A percentile compares a stretch with the other conserved stretches of the same genome.
phyloP scores from a whole-genome alignment of 768 basidiomycete species.

The Cytidiella melzeri region DNA sequence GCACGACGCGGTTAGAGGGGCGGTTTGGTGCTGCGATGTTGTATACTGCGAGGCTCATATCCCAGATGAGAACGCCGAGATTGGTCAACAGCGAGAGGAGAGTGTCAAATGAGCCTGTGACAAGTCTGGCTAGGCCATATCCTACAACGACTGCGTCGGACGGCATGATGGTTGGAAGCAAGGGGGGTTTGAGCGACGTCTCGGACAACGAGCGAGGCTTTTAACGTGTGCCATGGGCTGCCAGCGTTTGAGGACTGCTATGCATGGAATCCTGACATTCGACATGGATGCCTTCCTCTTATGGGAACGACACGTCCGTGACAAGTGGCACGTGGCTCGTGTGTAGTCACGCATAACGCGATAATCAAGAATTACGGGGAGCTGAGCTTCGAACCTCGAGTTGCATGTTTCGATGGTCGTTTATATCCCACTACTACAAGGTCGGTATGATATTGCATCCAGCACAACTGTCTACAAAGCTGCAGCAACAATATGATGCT shows the following conservation, averaged over 20 bases:
- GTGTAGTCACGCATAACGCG: background rate
- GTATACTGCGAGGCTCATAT: constrained; percentile 40
- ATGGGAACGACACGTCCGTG: background rate
- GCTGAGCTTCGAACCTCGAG: too few species aligned
- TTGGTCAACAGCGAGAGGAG: constrained; percentile 11
- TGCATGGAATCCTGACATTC: constrained; percentile 4
- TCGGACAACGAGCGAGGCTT: background rate
- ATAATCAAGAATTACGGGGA: too few species aligned
- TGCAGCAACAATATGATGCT: too few species aligned
- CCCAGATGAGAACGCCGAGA: constrained; percentile 39
- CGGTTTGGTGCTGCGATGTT: constrained; percentile 48
- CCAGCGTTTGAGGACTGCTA: background rate
- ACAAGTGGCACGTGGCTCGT: background rate
- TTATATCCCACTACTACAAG: too few species aligned
- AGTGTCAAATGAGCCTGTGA: constrained; percentile 10
- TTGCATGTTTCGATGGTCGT: too few species aligned
- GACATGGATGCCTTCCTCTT: constrained; percentile 5
- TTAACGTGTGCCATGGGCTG: constrained; percentile 7
- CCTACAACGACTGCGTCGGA: constrained; percentile 8
- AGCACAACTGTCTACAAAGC: too few species aligned
- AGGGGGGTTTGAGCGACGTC: background rate
- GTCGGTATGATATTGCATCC: too few species aligned
- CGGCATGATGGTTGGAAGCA: constrained; percentile 7
- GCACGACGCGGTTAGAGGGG: constrained; percentile 21
- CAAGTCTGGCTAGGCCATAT: constrained; percentile 9